Evolutionary conservation across 1,284 basidiomycete species (phyloP), one percentile per base, ranked within the genome.

Genomic region (Marasmius sp.): DNA sequence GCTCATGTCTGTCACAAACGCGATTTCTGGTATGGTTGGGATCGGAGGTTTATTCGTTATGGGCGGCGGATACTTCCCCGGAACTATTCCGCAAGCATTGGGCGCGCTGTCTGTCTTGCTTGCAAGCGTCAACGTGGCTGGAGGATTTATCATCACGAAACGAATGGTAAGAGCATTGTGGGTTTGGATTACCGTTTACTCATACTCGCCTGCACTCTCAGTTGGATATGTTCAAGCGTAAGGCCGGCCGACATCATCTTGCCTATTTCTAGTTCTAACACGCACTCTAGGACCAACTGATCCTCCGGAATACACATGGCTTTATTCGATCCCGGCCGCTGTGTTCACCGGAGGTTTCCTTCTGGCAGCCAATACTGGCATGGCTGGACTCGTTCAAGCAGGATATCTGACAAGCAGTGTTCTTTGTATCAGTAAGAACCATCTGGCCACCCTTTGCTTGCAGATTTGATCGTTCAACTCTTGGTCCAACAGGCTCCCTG

Each of bases 11-110:
- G 91, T 93, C 9, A 93, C 91, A 7, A 92, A 92, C 67, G 90
- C 89, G 0, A 91, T 92, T 56, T 92, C 89, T 18, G 89, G 89
- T 47, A 58, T 59, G 80, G 92, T 94, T 57, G 92, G 92, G 57
- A 79, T 94, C 38, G 92, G 92, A 22, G 93, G 93, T 47, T 78
- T 94, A 70, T 94, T 93, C 71, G 85, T 94, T 47, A 94, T 94
- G 91, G 92, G 93, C 60, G 92, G 92, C 43, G 89, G 92, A 8
- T 91, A 88, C 71, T 68, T 93, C n/a, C 92, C 92, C 12, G 85
- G 85, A 51, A 94, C 92, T 0, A 78, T 93, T 64, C 88, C 92
- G 48, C 92, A 94, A 75, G 77, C 79, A 16, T 79, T 94, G 16
- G 92, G 91, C 62, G 91, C 93, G 4, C 65, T 88, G 10, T 92